These are phyloP conservation scores for Metschnikowia proteae DNA, from an alignment of 805 yeast species.

Conservation along the genomic window DNA sequence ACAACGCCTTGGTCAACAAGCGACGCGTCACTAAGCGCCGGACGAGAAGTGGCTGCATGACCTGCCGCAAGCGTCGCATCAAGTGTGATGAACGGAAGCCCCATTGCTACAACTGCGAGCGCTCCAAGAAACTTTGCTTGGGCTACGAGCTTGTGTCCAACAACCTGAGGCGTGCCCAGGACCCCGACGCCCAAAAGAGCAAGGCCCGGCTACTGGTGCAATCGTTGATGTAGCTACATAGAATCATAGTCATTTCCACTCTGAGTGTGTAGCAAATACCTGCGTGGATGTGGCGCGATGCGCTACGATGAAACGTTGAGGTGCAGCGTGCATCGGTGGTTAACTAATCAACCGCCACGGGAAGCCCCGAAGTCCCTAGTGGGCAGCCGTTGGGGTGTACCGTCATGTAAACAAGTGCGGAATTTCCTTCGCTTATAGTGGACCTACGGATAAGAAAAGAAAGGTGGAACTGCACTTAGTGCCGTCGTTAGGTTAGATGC, in stretches of 20 bases:
- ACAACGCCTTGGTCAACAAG: conserved; percentile 31
- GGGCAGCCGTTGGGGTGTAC: background rate
- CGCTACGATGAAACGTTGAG: conserved; percentile 1
- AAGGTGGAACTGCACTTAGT: background rate
- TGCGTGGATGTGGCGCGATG: background rate
- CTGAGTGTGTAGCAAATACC: too few species aligned
- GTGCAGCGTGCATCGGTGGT: background rate
- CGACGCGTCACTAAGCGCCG: conserved; percentile 52
- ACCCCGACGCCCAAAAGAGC: background rate
- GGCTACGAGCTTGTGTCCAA: conserved; percentile 49
- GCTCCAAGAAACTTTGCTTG: conserved; percentile 59
- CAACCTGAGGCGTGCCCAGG: background rate
- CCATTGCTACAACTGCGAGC: conserved; percentile 62
- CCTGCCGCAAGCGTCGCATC: conserved; percentile 67
- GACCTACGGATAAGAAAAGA: background rate
- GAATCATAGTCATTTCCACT: too few species aligned
- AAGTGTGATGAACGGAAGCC: conserved; percentile 78
- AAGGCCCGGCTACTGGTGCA: conserved; percentile 5
- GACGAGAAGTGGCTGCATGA: conserved; percentile 72
- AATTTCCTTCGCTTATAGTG: background rate
- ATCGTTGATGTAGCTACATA: background rate
- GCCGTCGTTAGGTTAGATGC: background rate
- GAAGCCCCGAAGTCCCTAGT: too few species aligned
- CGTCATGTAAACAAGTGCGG: background rate
- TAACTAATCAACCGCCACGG: background rate